phyloP scores from a whole-genome alignment of 169 alveolate genomes.

The Eimeria falciformis region DNA sequence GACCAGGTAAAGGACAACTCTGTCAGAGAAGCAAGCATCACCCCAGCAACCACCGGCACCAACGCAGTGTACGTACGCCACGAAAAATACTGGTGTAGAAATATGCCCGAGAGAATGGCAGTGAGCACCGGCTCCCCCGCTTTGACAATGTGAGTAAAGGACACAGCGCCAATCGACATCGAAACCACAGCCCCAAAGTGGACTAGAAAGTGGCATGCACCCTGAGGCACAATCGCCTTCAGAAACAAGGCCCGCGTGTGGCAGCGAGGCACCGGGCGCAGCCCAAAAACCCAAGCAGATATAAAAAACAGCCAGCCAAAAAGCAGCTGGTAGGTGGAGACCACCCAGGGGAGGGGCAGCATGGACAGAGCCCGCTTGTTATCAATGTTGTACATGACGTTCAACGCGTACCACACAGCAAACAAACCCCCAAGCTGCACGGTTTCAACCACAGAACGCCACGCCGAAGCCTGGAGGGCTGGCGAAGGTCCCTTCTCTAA shows the following conservation, averaged over 20 bases:
- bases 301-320: constrained; percentile 80
- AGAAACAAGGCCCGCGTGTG: constrained; percentile 79
- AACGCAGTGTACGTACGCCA: constrained; percentile 83
- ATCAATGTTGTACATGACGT: constrained; percentile 85
- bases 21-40: constrained; percentile 85
- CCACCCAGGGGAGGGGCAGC: constrained; percentile 86
- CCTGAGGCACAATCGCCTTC: constrained; percentile 84
- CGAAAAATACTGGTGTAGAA: constrained; percentile 81
- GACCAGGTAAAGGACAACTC: constrained; percentile 86
- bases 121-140: constrained; percentile 90
- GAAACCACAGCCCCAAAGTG: constrained; percentile 90
- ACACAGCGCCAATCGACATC: constrained; percentile 88
- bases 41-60: constrained; percentile 86
- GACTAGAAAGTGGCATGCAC: constrained; percentile 86
- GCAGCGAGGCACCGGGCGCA: constrained; percentile 62
- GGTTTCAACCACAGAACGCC: background rate
- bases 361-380: constrained; percentile 84
- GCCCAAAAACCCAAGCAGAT: constrained; percentile 51
- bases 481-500: background rate
- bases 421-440: constrained; percentile 67
- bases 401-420: constrained; percentile 86
- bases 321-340: constrained; percentile 84
- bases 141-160: constrained; percentile 89
- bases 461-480: background rate
- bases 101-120: constrained; percentile 84